Base-by-base conservation (phyloP, 306 rosid genomes). In the Lathyrus aphaca region DNA sequence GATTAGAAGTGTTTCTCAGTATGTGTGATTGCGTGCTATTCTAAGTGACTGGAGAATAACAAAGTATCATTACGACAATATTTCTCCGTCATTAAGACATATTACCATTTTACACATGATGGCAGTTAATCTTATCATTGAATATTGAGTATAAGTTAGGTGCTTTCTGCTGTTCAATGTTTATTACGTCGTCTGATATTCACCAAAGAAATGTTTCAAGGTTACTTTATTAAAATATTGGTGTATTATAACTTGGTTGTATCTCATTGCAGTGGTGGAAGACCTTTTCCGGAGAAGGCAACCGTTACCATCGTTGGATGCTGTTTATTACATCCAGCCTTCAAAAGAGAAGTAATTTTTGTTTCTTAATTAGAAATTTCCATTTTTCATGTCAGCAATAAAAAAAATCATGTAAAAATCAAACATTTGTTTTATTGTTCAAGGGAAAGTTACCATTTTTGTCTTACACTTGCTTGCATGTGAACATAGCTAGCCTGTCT, bases 241-340 rank as follows among this genome's bases (percentile, higher is more conserved):
- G 23, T 37, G 21, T 39, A 15, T 18, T 49, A 66, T 65, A 63
- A 54, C 46, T 59, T 75, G 27, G 29, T 55, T 7, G 25, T 49
- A 69, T 76, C 80, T 67, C 68, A 66, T 67, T 83, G 86, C 89
- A 91, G 99, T 91, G 91, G 97, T 94, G 56, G 99, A 94, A 83
- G 99, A 94, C 75, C 88, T 94, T 64, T 94, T 94, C 75, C 82
- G 92, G 77, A 85, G 99, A 83, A 91, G 99, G 85, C 91, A 94
- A 68, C 97, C 97, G 11, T 79, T 94, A 86, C 99, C 99, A 19
- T 88, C 95, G 35, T 51, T 94, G 92, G 97, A 91, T 79, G 99
- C 80, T 77, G 80, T 94, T 80, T 94, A 91, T 82, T 94, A 80
- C 88, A 75, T 94, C 16, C 99, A 94, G 81, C 99, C 97, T 32